phyloP scores from a whole-genome alignment of 202 grass and related monocot genomes.

The Elaeis oleifera region DNA sequence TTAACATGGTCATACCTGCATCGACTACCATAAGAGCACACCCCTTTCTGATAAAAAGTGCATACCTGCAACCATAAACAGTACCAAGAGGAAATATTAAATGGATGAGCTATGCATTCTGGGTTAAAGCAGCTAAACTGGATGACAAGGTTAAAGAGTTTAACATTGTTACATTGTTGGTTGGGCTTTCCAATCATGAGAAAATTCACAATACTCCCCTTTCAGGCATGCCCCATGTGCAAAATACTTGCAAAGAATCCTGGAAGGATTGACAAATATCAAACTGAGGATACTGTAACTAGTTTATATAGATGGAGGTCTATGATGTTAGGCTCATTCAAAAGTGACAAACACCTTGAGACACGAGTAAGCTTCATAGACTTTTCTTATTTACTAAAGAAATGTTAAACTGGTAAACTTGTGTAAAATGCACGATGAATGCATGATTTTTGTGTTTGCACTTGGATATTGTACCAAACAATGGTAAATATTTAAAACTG shows the following conservation, averaged over 20 bases:
- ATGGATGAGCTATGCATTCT: constrained; percentile 22
- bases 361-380: too few relatives aligned
- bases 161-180: constrained; percentile 55
- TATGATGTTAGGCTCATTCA: too few relatives aligned
- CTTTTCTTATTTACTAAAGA: too few relatives aligned
- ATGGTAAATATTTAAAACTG: too few relatives aligned
- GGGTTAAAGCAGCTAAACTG: constrained; percentile 3
- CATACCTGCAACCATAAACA: constrained; percentile 40
- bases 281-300: too few relatives aligned
- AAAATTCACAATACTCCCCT: constrained; percentile 79
- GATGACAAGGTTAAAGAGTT: constrained; percentile 3
- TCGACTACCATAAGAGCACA: constrained; percentile 60
- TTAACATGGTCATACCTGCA: constrained; percentile 72
- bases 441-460: too few relatives aligned
- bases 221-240: constrained; percentile 75
- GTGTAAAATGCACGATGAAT: too few relatives aligned
- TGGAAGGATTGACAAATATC: constrained; percentile 8
- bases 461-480: too few relatives aligned
- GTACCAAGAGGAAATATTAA: background rate
- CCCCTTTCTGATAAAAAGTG: constrained; percentile 77
- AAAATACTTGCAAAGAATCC: constrained; percentile 82
- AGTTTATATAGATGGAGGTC: too few relatives aligned
- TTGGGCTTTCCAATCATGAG: constrained; percentile 72
- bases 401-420: too few relatives aligned
- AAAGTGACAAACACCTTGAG: too few relatives aligned